Conservation (phyloP, 2,329 filamentous ascomycete species). For the Apiospora sp. region DNA sequence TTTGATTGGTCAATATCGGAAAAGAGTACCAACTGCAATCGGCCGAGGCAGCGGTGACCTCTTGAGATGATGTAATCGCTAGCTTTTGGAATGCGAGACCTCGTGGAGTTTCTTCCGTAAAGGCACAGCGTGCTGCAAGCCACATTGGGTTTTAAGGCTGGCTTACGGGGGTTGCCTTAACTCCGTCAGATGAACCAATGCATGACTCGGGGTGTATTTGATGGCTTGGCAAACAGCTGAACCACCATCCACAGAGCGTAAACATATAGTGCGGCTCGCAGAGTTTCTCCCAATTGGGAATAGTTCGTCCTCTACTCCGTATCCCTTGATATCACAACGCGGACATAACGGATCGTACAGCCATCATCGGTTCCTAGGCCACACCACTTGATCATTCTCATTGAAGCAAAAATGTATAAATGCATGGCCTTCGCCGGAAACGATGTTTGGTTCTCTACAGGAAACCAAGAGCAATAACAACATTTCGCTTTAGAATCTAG, state of each 20-base stretch:
- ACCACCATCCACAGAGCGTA: not conserved
- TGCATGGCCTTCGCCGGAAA: not conserved
- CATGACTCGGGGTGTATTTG: not conserved
- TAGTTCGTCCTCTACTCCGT: not conserved
- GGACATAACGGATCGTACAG: not conserved
- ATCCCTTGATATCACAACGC: not conserved
- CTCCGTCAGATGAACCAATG: not conserved
- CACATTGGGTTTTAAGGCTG: not conserved
- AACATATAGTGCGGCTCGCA: not conserved
- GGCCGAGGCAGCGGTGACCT: not conserved
- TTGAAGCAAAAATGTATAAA: not conserved
- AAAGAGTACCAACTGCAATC: not conserved
- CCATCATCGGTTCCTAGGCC: not conserved
- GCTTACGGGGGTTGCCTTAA: not conserved
- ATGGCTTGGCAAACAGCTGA: not conserved
- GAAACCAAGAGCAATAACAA: not conserved
- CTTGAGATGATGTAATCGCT: not conserved
- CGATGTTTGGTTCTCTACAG: not conserved
- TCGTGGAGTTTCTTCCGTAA: constrained; percentile 10
- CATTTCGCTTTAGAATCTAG: not conserved
- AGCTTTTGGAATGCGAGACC: not conserved
- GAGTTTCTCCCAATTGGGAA: not conserved
- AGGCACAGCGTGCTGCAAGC: not conserved
- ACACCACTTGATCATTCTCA: not conserved
- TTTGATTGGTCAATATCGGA: too few species aligned